Evolutionary conservation across 2,329 filamentous ascomycete genomes (phyloP).

Genomic region (Aspergillus candidus): DNA sequence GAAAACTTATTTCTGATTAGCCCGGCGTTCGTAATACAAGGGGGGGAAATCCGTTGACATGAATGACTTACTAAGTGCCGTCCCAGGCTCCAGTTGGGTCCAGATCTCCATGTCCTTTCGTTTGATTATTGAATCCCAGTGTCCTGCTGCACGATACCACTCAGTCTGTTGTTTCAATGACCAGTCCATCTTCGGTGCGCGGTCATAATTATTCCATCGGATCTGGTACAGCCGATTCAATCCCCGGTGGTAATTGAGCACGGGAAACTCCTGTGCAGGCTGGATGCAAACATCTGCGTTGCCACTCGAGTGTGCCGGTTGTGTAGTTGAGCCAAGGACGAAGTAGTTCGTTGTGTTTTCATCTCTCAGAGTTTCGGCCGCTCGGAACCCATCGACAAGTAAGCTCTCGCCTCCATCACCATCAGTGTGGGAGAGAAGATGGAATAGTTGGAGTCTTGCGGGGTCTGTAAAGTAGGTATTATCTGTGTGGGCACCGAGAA

Average conservation of each 20-base stretch:
- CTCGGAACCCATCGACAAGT: constrained; percentile 80
- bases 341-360: constrained; percentile 54
- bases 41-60: background rate
- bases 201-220: constrained; percentile 90
- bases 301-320: constrained; percentile 79
- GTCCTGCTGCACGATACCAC: constrained; percentile 77
- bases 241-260: constrained; percentile 56
- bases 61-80: constrained; percentile 59
- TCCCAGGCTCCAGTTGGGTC: constrained; percentile 75
- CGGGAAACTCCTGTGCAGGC: constrained; percentile 63
- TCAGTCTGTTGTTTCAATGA: constrained; percentile 43
- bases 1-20: constrained; percentile 56
- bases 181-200: constrained; percentile 60
- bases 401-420: constrained; percentile 65
- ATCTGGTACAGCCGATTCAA: constrained; percentile 54
- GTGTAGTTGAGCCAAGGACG: constrained; percentile 49
- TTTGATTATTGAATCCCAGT: constrained; percentile 65
- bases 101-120: constrained; percentile 64
- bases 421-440: constrained; percentile 72
- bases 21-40: background rate
- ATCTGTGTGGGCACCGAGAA: constrained; percentile 81
- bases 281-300: constrained; percentile 77
- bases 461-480: constrained; percentile 95
- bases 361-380: constrained; percentile 54
- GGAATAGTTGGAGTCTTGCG: constrained; percentile 84